phyloP scores from a whole-genome alignment of 2,329 filamentous ascomycete species.

The Phoma herbarum region DNA sequence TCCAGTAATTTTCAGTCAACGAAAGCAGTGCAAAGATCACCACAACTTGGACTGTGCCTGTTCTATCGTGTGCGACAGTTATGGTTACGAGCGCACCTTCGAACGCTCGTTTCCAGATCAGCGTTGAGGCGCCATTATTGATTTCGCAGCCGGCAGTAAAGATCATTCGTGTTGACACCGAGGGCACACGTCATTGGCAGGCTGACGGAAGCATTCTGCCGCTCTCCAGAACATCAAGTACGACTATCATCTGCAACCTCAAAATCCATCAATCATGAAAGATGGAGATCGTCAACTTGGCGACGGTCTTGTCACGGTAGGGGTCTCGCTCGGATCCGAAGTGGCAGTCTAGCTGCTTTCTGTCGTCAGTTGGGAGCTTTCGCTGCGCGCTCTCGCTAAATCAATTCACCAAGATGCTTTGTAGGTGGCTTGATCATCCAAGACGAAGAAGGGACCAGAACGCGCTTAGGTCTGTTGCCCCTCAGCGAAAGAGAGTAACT shows the following conservation, averaged over 20 bases:
- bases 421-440: slow-evolving; percentile 4
- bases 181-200: slow-evolving; percentile 10
- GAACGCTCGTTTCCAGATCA: slow-evolving; percentile 4
- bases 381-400: slow-evolving; percentile 1
- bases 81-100: slow-evolving; percentile 1
- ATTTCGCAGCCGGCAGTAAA: slow-evolving; percentile 4
- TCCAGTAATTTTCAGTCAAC: not conserved
- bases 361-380: not conserved
- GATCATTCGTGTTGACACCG: not conserved
- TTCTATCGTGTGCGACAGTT: not conserved
- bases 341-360: not conserved
- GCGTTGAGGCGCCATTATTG: not conserved
- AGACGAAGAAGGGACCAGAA: not conserved
- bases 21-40: not conserved
- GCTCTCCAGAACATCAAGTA: not conserved
- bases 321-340: not conserved
- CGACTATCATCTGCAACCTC: slow-evolving; percentile 2
- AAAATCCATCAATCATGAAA: not conserved
- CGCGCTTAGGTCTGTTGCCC: not conserved
- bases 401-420: not conserved
- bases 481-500: not conserved
- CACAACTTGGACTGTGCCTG: not conserved
- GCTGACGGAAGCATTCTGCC: not conserved
- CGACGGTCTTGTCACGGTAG: not conserved
- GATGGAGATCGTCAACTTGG: slow-evolving; percentile 1